Percentiles rank a stretch among this genome's conserved stretches.
These are phyloP conservation scores for Canna indica DNA, from an alignment of 176 grass and related monocot genomes.

Conservation along the genomic window DNA sequence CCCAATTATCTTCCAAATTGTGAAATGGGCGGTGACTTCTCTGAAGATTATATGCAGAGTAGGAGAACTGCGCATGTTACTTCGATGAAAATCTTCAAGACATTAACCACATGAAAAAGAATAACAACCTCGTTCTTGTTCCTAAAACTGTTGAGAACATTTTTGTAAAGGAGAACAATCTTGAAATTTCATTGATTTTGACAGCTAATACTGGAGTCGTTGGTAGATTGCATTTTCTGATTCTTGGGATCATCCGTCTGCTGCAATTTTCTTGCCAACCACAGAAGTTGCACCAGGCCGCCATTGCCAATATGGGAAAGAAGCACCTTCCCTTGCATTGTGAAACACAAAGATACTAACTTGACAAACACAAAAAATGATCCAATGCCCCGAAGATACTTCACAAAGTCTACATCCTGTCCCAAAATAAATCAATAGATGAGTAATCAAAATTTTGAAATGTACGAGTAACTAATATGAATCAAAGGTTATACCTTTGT, in stretches of 20 bases:
- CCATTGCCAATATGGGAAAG: slow-evolving; percentile 23
- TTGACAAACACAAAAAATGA: slow-evolving; percentile 20
- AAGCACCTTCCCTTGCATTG: slow-evolving; percentile 8
- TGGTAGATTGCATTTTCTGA: not conserved
- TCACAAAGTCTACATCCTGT: slow-evolving; percentile 11
- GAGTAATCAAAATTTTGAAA: not conserved
- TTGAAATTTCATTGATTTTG: not conserved
- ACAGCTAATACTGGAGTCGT: not conserved
- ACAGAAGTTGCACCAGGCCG: slow-evolving; percentile 25
- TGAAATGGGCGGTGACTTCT: no score
- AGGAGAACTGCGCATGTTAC: no score
- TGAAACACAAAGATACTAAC: slow-evolving; percentile 1
- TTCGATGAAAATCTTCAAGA: not conserved
- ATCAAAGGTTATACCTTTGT: not conserved
- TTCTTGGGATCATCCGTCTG: not conserved
- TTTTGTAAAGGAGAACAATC: not conserved
- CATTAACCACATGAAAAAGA: not conserved
- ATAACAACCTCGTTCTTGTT: not conserved
- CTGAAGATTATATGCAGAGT: no score
- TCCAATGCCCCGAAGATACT: slow-evolving; percentile 12
- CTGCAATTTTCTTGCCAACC: slow-evolving; percentile 5
- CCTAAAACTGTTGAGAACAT: not conserved
- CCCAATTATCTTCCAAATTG: no score
- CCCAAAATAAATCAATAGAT: not conserved
- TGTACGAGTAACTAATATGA: not conserved